Base-by-base conservation (phyloP, 352 stramenopile species). In the Phytophthora melonis region DNA sequence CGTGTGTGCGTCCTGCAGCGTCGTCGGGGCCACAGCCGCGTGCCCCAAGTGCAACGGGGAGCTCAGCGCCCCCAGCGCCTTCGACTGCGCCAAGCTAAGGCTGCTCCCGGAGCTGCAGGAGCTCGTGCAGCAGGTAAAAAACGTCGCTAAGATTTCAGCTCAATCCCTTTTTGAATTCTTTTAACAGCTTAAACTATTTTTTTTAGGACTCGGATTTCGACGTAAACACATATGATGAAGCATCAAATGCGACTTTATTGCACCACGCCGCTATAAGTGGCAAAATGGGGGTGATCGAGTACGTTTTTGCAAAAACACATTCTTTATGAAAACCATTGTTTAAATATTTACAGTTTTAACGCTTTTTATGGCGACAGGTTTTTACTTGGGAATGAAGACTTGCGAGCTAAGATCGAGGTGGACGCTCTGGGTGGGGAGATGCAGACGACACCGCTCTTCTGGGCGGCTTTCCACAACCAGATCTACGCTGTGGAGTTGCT, bases 401-500 rank as follows among this genome's bases (percentile, higher is more conserved):
- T 90, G 13, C 57, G 68, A 30, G 58, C 66, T 10, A 54, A 68
- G 58, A 66, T 93, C 34, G 6, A 82, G 1, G 72, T 93, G 5
- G 85, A 95, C 25, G 72, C 78, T 11, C 74, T 86, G 10, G 88
- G 79, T 55, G 86, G 88, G 0, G 79, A 92, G 14, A 65, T 79
- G 57, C 76, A 84, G 54, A 93, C 88, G 19, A 93, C 88, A 45
- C 85, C 88, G 58, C 78, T 95, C 23, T 93, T 92, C 63, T 95
- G 88, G 86, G 88, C 88, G 45, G 78, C 82, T 58, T 86, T 74
- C 54, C 69, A 90, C 69, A 93, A 95, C 75, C 86, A 93, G 69
- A 92, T 95, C 57, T 95, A 95, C 64, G 84, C 85, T 0, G 84
- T 95, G 5, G 88, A 93, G 64, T 58, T 95, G 53, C 74, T 95